Base-by-base conservation (phyloP, 2,329 filamentous ascomycete species). In the Aspergillus uvarum region DNA sequence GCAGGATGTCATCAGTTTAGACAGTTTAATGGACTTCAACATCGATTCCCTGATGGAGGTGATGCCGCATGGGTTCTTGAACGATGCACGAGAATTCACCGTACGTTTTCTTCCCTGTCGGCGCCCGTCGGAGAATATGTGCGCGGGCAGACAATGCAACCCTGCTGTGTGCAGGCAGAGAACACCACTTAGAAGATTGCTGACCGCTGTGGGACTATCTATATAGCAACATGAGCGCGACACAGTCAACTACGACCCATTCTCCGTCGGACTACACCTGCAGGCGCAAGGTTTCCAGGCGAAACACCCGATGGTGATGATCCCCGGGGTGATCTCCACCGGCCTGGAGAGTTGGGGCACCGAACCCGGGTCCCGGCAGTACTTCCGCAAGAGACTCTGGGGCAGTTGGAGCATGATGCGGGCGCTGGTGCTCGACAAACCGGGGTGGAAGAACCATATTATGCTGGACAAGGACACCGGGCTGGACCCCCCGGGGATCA, bases 351-450 rank as follows among this genome's bases (percentile, higher is more conserved):
- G 92, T 51, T 99, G 95, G 95, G 92, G 94, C 4, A 98, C 95
- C 0, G 87, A 90, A 54, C 90, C 93, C 71, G 81, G 83, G 47
- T 96, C 93, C 7, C 85, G 92, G 38, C 90, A 89, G 60, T 99
- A 98, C 77, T 99, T 99, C 76, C 85, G 95, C 63, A 96, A 96
- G 79, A 84, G 95, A 56, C 79, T 99, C 53, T 99, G 95, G 95
- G 95, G 95, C 4, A 96, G 92, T 67, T 99, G 96, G 95, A 96
- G 87, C 65, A 99, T 99, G 95, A 97, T 99, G 92, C 86, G 89
- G 53, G 94, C 95, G 0, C 79, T 99, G 65, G 91, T 99, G 1
- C 78, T 96, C 70, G 95, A 98, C 75, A 97, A 98, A 77, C 88
- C 96, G 29, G 83, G 85, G 35, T 99, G 95, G 95, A 99, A 97